These are phyloP conservation scores for Hanseniaspora lachancei DNA, from an alignment of 805 yeast species.

Conservation along the genomic window DNA sequence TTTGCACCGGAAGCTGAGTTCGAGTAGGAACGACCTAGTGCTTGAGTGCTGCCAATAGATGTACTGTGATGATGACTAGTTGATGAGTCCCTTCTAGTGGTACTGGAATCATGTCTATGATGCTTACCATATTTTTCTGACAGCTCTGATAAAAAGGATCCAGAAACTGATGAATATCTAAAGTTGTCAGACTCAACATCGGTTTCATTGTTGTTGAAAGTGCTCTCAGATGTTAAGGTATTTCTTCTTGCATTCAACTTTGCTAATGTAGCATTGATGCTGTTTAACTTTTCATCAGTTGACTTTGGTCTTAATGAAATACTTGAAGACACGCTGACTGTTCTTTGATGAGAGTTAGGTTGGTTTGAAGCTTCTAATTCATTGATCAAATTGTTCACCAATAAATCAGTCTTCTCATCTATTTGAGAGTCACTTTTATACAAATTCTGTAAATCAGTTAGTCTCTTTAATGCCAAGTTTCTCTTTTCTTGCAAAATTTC, in stretches of 20 bases:
- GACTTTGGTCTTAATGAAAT: background rate
- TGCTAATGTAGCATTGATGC: slow-evolving; percentile 8
- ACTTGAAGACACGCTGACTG: background rate
- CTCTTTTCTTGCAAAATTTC: slow-evolving; percentile 50
- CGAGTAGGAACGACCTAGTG: background rate
- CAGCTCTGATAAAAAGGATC: slow-evolving; percentile 23
- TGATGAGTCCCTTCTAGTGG: background rate
- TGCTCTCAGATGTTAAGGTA: background rate
- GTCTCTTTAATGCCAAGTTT: slow-evolving; percentile 53
- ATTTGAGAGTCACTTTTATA: slow-evolving; percentile 52
- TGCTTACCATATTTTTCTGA: slow-evolving; percentile 23
- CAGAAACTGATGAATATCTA: slow-evolving; percentile 14
- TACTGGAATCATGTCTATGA: background rate
- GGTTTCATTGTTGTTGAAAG: slow-evolving; percentile 2
- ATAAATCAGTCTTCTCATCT: background rate
- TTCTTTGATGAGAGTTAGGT: background rate
- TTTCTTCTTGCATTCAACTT: slow-evolving; percentile 8
- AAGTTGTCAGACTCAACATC: slow-evolving; percentile 9
- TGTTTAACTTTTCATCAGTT: slow-evolving; percentile 7
- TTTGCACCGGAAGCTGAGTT: slow-evolving; percentile 12
- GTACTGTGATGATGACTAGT: background rate
- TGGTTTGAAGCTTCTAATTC: background rate
- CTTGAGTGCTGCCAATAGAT: background rate
- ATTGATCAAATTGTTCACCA: slow-evolving; percentile 1
- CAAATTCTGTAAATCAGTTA: slow-evolving; percentile 53